phyloP scores from a whole-genome alignment of 306 rosid genomes.

The Cyamopsis tetragonoloba region DNA sequence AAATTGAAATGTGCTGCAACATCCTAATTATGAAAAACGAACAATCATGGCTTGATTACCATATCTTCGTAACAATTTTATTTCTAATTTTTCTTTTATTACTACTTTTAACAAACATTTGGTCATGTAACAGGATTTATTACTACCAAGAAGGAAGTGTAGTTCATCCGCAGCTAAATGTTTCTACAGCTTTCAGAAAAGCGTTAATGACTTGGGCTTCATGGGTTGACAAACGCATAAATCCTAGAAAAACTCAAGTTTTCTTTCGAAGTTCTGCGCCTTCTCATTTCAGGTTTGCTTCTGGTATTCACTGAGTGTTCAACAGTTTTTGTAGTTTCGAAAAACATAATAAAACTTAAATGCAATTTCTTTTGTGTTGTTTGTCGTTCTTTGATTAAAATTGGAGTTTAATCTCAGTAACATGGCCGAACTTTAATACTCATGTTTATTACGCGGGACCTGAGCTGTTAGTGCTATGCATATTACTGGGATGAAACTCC shows the following conservation, averaged over 20 bases:
- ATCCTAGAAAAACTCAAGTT: slow-evolving; percentile 61
- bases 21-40: slow-evolving; percentile 14
- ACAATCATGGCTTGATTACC: background rate
- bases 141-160: slow-evolving; percentile 81
- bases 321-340: background rate
- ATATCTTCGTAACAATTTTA: background rate
- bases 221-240: slow-evolving; percentile 72
- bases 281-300: slow-evolving; percentile 88
- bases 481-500: too few species aligned
- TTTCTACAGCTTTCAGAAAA: slow-evolving; percentile 63
- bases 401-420: too few species aligned
- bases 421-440: too few species aligned
- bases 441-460: too few species aligned
- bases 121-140: slow-evolving; percentile 54
- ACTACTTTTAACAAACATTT: slow-evolving; percentile 20
- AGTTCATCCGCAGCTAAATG: slow-evolving; percentile 74
- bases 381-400: too few species aligned
- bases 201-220: slow-evolving; percentile 78
- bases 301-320: background rate
- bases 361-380: too few species aligned
- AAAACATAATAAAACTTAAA: too few species aligned
- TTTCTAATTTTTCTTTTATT: background rate
- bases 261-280: slow-evolving; percentile 89
- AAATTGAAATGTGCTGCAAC: background rate
- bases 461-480: too few species aligned